Evolutionary conservation across 139 green algal species (phyloP), one percentile per base, ranked within the genome.

Genomic region (Picocystis salinarum): DNA sequence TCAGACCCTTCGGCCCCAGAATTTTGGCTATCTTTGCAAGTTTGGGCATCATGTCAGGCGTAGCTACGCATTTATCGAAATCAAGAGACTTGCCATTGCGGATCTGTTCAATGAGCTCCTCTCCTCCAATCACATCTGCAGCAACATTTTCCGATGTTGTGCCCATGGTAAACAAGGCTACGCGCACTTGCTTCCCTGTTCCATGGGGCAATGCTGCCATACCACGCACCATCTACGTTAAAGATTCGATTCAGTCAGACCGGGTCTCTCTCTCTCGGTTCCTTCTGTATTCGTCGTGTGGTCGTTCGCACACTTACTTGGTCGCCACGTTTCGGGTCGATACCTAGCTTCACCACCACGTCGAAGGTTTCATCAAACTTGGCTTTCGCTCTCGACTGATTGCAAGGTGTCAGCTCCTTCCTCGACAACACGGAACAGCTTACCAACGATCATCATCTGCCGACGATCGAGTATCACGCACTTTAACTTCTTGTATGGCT

Each of bases 1-100:
- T 96, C 2, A 96, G 69, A 6, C 86, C 86, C 4, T 77, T 68
- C 0, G 86, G 86, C 6, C 86, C 85, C 34, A 95, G 62, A 10
- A 86, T 66, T 27, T 69, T 55, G 3, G 68, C 75, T 20, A 93
- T 56, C 36, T 63, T 74, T 23, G 66, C 65, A 34, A 85, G 39
- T 13, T 51, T 45, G 27, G 46, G 58, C 79, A 89, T 92, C 63
- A 95, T 79, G 36, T 66, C 77, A 0, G 82, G 82, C 3, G 79
- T 90, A 20, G 73, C 69, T 12, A 87, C 41, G 27, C 53, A 56
- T 42, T 66, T 65, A 47, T 86, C 70, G 53, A 87, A 82, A 20
- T 45, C 7, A 3, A 84, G 39, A 10, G 28, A 58, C 13, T 40
- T 39, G 13, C 56, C 60, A 30, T 60, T 44, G 17, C 70, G 54